Evolutionary conservation across 2,329 filamentous ascomycete genomes (phyloP).

Genomic region (Fusarium fracticaudum): DNA sequence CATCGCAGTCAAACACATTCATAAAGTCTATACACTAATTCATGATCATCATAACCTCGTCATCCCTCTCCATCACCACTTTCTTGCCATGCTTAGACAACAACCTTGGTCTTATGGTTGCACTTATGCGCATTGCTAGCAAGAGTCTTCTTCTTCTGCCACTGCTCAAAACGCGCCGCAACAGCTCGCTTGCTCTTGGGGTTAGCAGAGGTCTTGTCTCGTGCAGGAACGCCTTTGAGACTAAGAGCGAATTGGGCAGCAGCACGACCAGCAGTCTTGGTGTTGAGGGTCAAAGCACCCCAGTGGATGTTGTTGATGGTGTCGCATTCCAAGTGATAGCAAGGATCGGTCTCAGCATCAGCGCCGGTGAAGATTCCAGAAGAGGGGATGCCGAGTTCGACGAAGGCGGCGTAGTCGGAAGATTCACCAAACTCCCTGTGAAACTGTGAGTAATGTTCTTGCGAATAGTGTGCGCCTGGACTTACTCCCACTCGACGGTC

Average conservation of each 20-base stretch:
- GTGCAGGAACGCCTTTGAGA: conserved; percentile 47
- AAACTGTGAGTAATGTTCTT: neutral
- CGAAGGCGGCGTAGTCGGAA: conserved; percentile 55
- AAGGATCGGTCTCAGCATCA: conserved; percentile 46
- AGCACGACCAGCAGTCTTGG: conserved; percentile 59
- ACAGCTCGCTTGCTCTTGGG: conserved; percentile 40
- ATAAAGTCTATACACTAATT: conserved; percentile 10
- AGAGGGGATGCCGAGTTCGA: conserved; percentile 52
- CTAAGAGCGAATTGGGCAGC: conserved; percentile 55
- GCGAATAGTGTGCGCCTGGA: fast-evolving
- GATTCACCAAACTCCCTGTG: conserved; percentile 48
- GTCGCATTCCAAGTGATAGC: conserved; percentile 55
- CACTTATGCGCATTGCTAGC: conserved; percentile 45
- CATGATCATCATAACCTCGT: conserved; percentile 8
- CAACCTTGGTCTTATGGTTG: conserved; percentile 37
- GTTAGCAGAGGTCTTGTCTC: conserved; percentile 45
- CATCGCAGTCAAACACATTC: neutral
- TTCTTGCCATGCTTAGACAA: conserved; percentile 18
- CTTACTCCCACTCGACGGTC: conserved; percentile 46
- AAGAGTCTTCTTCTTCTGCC: conserved; percentile 37
- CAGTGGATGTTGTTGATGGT: conserved; percentile 53
- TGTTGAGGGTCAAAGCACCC: conserved; percentile 51
- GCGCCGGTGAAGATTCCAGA: conserved; percentile 55
- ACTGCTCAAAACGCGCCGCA: conserved; percentile 39
- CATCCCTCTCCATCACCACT: neutral